Percentiles rank a stretch among this genome's conserved stretches.
Evolutionary conservation across 345 rosid genomes (phyloP).

Genomic region (Rhodamnia argentea): DNA sequence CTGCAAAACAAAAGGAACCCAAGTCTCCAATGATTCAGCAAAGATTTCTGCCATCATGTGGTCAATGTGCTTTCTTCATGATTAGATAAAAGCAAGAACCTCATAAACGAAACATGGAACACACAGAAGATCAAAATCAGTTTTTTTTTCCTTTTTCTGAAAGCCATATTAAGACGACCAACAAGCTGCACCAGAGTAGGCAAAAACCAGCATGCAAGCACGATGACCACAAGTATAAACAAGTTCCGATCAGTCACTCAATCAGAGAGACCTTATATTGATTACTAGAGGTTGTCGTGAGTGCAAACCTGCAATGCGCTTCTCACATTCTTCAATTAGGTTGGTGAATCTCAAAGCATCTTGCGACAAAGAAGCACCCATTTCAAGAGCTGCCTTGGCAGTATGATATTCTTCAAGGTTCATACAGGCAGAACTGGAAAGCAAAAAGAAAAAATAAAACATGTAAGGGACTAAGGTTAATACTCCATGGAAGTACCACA

Average conservation of each 20-base stretch:
- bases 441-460: not conserved
- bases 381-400: conserved; percentile 61
- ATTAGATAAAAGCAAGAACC: not conserved
- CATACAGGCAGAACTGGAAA: conserved; percentile 52
- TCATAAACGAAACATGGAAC: not conserved
- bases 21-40: not conserved
- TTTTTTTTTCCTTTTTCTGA: not conserved
- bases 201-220: not conserved
- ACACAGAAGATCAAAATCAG: not conserved
- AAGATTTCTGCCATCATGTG: not conserved
- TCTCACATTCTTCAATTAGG: conserved; percentile 48
- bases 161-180: not conserved
- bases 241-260: not conserved
- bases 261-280: not conserved
- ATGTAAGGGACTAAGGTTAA: not conserved
- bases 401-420: conserved; percentile 57
- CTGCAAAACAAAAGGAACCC: too few species aligned
- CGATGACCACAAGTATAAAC: not conserved
- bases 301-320: conserved; percentile 33
- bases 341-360: conserved; percentile 30
- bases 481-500: not conserved
- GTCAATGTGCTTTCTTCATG: not conserved
- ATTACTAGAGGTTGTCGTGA: not conserved
- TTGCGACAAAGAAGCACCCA: conserved; percentile 36
- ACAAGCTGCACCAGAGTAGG: not conserved